phyloP scores from a whole-genome alignment of 208 protist species.

The Herpetomonas samuelpessoai region DNA sequence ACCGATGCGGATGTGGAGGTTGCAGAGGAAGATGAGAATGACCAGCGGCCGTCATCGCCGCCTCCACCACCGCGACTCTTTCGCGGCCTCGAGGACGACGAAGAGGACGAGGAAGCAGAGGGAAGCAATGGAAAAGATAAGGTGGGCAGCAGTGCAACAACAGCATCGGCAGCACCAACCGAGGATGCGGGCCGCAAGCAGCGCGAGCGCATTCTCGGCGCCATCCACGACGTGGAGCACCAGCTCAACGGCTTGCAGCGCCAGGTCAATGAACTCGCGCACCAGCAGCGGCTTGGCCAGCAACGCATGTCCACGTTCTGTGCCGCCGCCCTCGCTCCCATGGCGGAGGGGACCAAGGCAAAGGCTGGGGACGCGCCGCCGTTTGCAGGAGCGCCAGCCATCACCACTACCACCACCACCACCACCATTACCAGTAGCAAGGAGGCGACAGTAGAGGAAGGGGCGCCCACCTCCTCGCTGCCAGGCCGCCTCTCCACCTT shows the following conservation, averaged over 20 bases:
- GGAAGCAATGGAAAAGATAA: not conserved
- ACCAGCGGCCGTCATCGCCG: not conserved
- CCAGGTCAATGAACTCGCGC: conserved; percentile 34
- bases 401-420: not conserved
- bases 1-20: not conserved
- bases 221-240: conserved; percentile 48
- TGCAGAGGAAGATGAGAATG: too few species aligned
- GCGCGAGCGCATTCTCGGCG: conserved; percentile 37
- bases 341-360: not conserved
- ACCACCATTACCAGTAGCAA: not conserved
- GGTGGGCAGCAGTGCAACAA: not conserved
- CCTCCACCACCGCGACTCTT: not conserved
- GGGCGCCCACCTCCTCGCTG: not conserved
- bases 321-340: not conserved
- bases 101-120: not conserved
- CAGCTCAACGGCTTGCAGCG: conserved; percentile 47
- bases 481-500: conserved; percentile 1
- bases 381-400: not conserved
- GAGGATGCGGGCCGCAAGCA: conserved; percentile 23
- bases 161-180: not conserved
- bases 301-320: conserved; percentile 25
- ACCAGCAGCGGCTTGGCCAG: conserved; percentile 22
- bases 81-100: not conserved
- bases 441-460: too few species aligned
- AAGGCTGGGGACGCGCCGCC: not conserved